These are phyloP conservation scores for Corymbia maculata DNA, from an alignment of 345 rosid genomes.

Conservation along the genomic window DNA sequence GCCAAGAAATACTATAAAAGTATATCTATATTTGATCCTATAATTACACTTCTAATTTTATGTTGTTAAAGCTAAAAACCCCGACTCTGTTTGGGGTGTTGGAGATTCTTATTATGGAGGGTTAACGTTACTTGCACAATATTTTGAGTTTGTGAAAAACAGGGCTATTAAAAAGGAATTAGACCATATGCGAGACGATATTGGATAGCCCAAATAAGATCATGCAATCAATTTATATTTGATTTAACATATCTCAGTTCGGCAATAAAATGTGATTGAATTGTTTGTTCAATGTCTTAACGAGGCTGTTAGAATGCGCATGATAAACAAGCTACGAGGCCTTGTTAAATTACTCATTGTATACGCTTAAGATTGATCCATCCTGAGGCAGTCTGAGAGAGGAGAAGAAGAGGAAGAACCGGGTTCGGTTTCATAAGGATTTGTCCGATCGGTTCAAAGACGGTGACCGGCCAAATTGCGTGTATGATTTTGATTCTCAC, in stretches of 20 bases:
- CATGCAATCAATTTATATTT: not conserved
- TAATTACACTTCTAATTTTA: not conserved
- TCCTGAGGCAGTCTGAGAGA: not conserved
- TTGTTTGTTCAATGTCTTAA: not conserved
- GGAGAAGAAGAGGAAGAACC: not conserved
- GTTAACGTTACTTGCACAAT: not conserved
- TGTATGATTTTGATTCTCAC: not conserved
- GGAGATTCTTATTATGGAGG: not conserved
- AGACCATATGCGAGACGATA: not conserved
- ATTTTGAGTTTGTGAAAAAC: not conserved
- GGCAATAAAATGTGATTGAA: not conserved
- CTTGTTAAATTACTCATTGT: not conserved
- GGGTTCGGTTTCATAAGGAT: not conserved
- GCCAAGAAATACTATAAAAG: not conserved
- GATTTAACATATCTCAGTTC: not conserved
- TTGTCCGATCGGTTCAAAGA: not conserved
- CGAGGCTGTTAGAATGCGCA: not conserved
- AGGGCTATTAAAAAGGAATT: not conserved
- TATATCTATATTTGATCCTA: not conserved
- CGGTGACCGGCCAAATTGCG: not conserved
- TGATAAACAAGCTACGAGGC: not conserved
- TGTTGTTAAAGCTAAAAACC: not conserved
- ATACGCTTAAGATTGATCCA: not conserved
- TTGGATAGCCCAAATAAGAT: not conserved
- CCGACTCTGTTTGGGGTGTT: not conserved